Base-by-base conservation (phyloP, 176 grass and related monocot genomes). In the Aechmea fasciata region DNA sequence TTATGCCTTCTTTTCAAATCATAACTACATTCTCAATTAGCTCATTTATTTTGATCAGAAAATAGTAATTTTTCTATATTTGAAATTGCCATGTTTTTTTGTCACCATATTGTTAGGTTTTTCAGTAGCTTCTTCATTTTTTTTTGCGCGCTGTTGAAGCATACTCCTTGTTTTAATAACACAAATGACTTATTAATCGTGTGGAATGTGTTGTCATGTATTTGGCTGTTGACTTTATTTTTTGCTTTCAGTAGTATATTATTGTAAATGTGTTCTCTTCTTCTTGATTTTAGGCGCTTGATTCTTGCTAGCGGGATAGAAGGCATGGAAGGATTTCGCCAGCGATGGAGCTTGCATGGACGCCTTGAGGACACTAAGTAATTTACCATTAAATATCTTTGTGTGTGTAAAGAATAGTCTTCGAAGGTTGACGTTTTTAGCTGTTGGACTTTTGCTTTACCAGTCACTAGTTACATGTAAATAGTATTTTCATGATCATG, bases 321-420 rank as follows among this genome's bases (percentile, higher is more conserved):
- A 48, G 74, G 74, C 51, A 77, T 77, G 74, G 65, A 77, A 48
- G 74, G 74, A 69, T 77, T 77, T 23, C 51, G 51, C 19, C 74
- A 69, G 65, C 65, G 52, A 33, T 77, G 74, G 74, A 77, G 74
- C 51, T 68, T 77, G 28, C 65, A 77, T 69, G 74, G 74, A 50
- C 65, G 65, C 29, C 52, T 77, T 77, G 51, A 50, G 52, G 74
- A 77, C 68, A 50, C 51, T 2, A 69, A 77, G 65, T 77, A 77
- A 63, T 14, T 57, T 47, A 2, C 25, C 59, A 19, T 47, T 10
- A 9, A 11, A 13, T 47, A 13, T 41, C 7, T 72, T 19, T 71
- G 9, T 51, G 20, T 25, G n/a, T 18, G 14, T 14, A 14, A 59
- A 59, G 3, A 17, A 18, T 9, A 59, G 19, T 8, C 54, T 17